phyloP scores from a whole-genome alignment of 2,329 filamentous ascomycete species.

The Lachnellula hyalina region DNA sequence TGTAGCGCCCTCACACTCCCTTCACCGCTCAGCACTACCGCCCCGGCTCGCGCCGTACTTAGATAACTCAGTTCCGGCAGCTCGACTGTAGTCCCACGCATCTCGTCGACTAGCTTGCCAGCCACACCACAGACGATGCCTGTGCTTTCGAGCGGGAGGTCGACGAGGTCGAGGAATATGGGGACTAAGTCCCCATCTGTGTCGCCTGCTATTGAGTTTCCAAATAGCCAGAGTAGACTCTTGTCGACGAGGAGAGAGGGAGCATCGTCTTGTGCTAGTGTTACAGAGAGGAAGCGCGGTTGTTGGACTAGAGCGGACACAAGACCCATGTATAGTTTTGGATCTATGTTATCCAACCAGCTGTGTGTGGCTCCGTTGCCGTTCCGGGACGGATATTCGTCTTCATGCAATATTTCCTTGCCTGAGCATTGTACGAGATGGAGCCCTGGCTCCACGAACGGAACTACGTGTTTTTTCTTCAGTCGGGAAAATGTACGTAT shows the following conservation, averaged over 20 bases:
- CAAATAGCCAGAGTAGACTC: slow-evolving; percentile 58
- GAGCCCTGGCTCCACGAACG: slow-evolving; percentile 62
- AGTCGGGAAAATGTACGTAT: slow-evolving; percentile 77
- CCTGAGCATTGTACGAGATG: slow-evolving; percentile 80
- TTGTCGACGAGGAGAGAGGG: slow-evolving; percentile 70
- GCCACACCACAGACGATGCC: slow-evolving; percentile 95
- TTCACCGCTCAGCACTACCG: slow-evolving; percentile 75
- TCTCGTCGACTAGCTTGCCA: slow-evolving; percentile 70
- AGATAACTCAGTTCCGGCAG: slow-evolving; percentile 80
- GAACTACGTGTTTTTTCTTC: slow-evolving; percentile 68
- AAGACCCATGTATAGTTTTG: slow-evolving; percentile 57
- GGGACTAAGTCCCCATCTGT: slow-evolving; percentile 70
- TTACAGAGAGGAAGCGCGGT: slow-evolving; percentile 69
- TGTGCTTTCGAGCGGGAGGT: slow-evolving; percentile 78
- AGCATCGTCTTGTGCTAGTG: slow-evolving; percentile 66
- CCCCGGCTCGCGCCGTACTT: slow-evolving; percentile 81
- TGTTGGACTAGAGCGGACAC: slow-evolving; percentile 55
- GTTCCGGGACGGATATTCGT: slow-evolving; percentile 35
- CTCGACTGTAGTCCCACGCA: neutral
- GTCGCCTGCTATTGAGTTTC: slow-evolving; percentile 70
- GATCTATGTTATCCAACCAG: slow-evolving; percentile 58
- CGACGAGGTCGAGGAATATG: slow-evolving; percentile 80
- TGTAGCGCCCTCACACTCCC: slow-evolving; percentile 69
- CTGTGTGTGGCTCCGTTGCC: slow-evolving; percentile 18
- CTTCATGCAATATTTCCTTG: slow-evolving; percentile 30